Evolutionary conservation across 2,329 filamentous ascomycete species (phyloP).

Genomic region (Blastomyces silverae): DNA sequence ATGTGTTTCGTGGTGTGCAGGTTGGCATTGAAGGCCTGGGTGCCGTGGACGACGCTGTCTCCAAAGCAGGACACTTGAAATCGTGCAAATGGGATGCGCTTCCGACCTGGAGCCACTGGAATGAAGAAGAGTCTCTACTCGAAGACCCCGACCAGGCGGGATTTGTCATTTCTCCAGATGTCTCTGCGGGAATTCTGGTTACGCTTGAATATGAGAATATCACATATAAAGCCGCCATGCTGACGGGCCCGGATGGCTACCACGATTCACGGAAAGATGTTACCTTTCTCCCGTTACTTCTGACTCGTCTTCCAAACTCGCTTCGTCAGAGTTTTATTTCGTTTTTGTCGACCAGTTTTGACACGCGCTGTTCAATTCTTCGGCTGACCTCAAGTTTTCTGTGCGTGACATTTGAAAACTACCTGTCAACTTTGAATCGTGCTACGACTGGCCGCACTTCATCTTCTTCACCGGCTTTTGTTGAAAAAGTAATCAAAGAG

Average conservation of each 20-base stretch:
- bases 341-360: constrained; percentile 47
- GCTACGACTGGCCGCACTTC: not conserved
- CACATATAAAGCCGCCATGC: constrained; percentile 45
- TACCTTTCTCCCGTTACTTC: constrained; percentile 46
- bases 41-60: constrained; percentile 35
- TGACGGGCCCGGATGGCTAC: constrained; percentile 30
- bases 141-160: constrained; percentile 26
- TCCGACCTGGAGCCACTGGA: constrained; percentile 30
- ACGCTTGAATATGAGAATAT: constrained; percentile 41
- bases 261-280: constrained; percentile 28
- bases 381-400: constrained; percentile 42
- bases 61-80: constrained; percentile 43
- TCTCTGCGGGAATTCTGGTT: constrained; percentile 44
- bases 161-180: constrained; percentile 22
- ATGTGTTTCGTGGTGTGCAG: constrained; percentile 44
- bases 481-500: constrained; percentile 35
- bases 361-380: constrained; percentile 44
- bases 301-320: constrained; percentile 47
- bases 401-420: constrained; percentile 40
- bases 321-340: constrained; percentile 45
- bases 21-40: constrained; percentile 31
- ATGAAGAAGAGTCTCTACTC: constrained; percentile 23
- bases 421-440: constrained; percentile 24
- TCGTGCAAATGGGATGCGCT: constrained; percentile 43
- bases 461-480: constrained; percentile 17